phyloP scores from a whole-genome alignment of 208 protist genomes.

The Tritrichomonas musculus region DNA sequence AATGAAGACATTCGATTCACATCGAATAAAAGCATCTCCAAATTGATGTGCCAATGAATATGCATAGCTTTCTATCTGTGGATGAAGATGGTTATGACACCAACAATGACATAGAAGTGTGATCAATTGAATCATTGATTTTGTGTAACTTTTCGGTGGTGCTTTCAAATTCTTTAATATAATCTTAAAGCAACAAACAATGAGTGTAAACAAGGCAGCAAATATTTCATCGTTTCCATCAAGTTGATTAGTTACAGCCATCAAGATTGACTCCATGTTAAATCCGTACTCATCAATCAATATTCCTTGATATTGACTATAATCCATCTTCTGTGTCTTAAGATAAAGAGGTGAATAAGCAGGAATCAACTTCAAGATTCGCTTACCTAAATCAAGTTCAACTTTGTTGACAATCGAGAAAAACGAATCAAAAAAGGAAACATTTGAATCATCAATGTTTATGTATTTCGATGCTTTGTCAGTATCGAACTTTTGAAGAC shows the following conservation, averaged over 20 bases:
- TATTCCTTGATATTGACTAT: background rate
- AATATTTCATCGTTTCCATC: background rate
- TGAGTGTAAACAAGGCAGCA: background rate
- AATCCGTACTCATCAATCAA: background rate
- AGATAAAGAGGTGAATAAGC: background rate
- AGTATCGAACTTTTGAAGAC: background rate
- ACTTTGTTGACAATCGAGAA: background rate
- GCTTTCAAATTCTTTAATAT: background rate
- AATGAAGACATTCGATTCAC: background rate
- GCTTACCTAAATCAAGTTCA: background rate
- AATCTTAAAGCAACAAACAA: background rate
- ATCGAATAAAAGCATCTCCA: background rate
- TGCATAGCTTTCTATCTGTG: background rate
- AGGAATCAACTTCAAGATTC: background rate
- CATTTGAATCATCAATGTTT: background rate
- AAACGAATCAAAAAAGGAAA: background rate
- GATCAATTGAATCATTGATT: background rate
- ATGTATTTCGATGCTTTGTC: background rate
- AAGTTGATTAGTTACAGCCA: background rate
- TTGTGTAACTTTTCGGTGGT: background rate
- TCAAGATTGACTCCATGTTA: background rate
- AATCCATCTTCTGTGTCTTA: background rate
- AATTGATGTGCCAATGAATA: background rate
- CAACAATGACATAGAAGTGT: background rate
- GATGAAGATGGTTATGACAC: background rate